A percentile compares a stretch with the other conserved stretches of the same genome.
These are phyloP conservation scores for Pichia sp. DNA, from an alignment of 1,139 yeast species.

Conservation along the genomic window DNA sequence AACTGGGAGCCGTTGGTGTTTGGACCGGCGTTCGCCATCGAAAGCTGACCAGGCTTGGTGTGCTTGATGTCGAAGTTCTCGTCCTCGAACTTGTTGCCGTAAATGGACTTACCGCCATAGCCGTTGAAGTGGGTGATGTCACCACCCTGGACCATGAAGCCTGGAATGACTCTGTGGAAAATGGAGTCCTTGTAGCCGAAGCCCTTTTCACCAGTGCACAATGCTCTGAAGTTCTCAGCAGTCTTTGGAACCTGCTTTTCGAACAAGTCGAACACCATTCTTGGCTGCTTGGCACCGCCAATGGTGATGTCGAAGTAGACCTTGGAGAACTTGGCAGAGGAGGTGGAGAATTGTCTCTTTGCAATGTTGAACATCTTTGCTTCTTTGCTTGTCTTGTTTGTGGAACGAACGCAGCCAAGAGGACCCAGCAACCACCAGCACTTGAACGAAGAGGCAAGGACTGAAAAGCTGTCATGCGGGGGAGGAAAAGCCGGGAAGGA, in stretches of 20 bases:
- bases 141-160: conserved; percentile 99
- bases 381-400: background rate
- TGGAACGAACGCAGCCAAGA: background rate
- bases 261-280: conserved; percentile 42
- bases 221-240: conserved; percentile 95
- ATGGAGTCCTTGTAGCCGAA: conserved; percentile 86
- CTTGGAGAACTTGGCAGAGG: conserved; percentile 36
- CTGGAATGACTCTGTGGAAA: conserved; percentile 98
- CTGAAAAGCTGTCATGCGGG: background rate
- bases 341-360: conserved; percentile 39
- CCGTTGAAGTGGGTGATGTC: conserved; percentile 93
- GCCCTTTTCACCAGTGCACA: conserved; percentile 96
- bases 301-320: conserved; percentile 78
- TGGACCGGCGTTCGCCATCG: conserved; percentile 99
- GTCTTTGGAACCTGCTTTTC: conserved; percentile 88
- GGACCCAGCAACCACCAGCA: background rate
- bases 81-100: conserved; percentile 92
- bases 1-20: conserved; percentile 99
- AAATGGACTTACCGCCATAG: conserved; percentile 98
- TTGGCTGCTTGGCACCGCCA: conserved; percentile 45
- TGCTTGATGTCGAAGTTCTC: conserved; percentile 88
- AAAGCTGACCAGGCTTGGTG: conserved; percentile 88
- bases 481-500: no score
- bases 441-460: background rate
- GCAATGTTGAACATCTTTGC: conserved; percentile 27